phyloP scores from a whole-genome alignment of 345 rosid species.

The Erysimum cheiranthoides region DNA sequence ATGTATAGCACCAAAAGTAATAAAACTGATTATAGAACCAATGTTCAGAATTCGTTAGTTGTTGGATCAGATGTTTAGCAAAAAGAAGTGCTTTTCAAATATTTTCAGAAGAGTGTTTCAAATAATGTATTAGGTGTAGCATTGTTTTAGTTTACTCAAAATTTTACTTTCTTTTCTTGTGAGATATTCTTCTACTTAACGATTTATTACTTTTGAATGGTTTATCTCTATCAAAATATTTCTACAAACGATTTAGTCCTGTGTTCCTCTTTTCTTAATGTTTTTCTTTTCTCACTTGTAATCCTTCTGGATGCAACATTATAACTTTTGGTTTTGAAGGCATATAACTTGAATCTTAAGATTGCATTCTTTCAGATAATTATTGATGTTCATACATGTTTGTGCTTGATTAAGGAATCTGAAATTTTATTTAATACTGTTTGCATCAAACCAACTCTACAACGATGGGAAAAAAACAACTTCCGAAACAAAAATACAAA shows the following conservation, averaged over 20 bases:
- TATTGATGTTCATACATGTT: neutral
- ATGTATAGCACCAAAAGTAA: constrained; percentile 27
- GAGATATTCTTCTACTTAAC: neutral
- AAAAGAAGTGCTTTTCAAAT: neutral
- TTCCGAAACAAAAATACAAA: no score
- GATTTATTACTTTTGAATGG: neutral
- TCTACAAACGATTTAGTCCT: no score
- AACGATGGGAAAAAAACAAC: neutral
- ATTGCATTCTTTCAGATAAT: no score
- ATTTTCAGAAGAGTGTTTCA: no score
- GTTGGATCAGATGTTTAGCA: neutral
- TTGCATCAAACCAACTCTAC: neutral
- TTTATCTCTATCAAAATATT: no score
- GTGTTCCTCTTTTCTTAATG: no score
- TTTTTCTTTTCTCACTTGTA: no score
- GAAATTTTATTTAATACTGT: neutral
- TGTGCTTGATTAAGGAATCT: neutral
- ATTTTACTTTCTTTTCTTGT: neutral
- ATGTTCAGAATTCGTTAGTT: neutral
- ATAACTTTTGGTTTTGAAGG: no score
- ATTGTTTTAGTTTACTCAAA: neutral
- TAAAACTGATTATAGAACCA: constrained; percentile 4
- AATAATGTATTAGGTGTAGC: no score
- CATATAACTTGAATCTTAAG: no score
- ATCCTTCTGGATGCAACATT: no score